Evolutionary conservation across 495 filamentous ascomycete genomes (phyloP), one percentile per base, ranked within the genome.

Genomic region (Friedmanniomyces endolithicus): DNA sequence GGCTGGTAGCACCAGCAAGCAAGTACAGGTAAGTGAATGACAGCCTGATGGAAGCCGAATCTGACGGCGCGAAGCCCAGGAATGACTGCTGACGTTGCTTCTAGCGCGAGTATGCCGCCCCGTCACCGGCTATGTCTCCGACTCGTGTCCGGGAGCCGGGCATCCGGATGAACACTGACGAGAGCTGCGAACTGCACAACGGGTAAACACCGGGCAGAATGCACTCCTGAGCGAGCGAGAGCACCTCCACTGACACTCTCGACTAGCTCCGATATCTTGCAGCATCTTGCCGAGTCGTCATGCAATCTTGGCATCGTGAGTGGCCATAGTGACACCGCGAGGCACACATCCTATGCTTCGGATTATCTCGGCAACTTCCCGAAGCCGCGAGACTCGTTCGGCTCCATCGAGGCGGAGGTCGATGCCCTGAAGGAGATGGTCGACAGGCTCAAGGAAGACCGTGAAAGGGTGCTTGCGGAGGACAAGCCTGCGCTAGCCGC

Each of bases 381-480:
- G 3, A 7, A n/a, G 20, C 27, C 24, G 14, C 29, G n/a, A 4
- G 31, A 59, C 33, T 29, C 43, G 3, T 59, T 39, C 33, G 56
- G 55, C 11, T 9, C 6, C 37, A 51, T 60, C 19, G 50, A 54
- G 27, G 43, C 53, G 7, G 59, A 53, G 24, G 33, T 61, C 35
- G 46, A 49, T 39, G 22, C 22, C 0, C 37, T 61, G 44, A 61
- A 61, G 34, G 47, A 39, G 19, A 43, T 56, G 9, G 48, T 61
- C 2, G 7, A 44, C 9, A 33, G 17, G 27, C 24, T 56, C n/a
- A 52, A 43, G 40, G 46, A 48, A 11, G 24, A 58, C 16, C 49
- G 39, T 11, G 31, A 33, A 8, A 22, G 17, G 16, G 24, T 16
- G n/a, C 33, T 50, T 20, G 14, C 17, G 49, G 12, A 6, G 20